Conservation (phyloP, 225 moss, liverwort and hornwort genomes). For the Polytrichum commune region DNA sequence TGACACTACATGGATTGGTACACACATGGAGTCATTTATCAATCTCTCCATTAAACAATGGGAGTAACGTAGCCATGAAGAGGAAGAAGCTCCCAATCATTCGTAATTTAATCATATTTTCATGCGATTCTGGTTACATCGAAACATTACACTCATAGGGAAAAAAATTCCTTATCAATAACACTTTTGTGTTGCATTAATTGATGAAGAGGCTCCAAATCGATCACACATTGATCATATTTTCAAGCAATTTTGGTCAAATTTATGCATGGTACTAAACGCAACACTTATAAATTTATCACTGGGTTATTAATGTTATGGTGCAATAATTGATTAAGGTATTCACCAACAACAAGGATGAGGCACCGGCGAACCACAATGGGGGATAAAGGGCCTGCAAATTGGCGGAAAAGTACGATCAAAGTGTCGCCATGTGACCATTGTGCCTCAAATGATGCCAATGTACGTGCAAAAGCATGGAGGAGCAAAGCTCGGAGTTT, state of each 20-base stretch:
- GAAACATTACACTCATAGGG: not conserved
- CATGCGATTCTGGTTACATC: not conserved
- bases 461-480: conserved; percentile 45
- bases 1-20: too few species aligned
- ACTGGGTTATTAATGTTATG: too few species aligned
- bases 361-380: conserved; percentile 34
- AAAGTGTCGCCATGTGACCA: conserved; percentile 66
- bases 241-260: too few species aligned
- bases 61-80: too few species aligned
- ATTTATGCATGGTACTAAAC: not conserved
- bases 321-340: conserved; percentile 2
- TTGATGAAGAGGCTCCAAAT: not conserved
- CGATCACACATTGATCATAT: not conserved
- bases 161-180: not conserved
- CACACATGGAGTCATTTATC: too few species aligned
- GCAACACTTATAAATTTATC: too few species aligned
- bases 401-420: conserved; percentile 63
- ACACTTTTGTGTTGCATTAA: not conserved
- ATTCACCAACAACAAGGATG: conserved; percentile 25
- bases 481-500: conserved; percentile 55
- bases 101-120: too few species aligned
- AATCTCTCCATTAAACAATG: too few species aligned
- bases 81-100: not conserved
- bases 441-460: conserved; percentile 55
- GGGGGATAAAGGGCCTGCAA: conserved; percentile 19